phyloP scores from a whole-genome alignment of 257 asterid species.

The Solanum pimpinellifolium region DNA sequence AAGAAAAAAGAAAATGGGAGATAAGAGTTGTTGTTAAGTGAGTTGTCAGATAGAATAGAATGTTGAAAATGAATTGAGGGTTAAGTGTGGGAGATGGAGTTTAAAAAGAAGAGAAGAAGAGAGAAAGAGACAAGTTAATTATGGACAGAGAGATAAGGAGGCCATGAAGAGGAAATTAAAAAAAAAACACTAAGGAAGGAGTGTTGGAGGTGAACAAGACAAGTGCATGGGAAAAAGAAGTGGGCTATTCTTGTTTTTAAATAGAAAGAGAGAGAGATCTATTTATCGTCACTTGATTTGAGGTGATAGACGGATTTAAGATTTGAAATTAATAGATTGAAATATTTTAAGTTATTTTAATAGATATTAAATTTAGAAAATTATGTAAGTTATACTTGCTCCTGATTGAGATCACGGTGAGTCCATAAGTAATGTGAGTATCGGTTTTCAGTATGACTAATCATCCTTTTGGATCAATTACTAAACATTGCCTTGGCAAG shows the following conservation, averaged over 20 bases:
- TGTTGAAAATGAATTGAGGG: background rate
- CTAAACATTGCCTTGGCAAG: too few relatives aligned
- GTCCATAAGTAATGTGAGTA: background rate
- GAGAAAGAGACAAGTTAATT: constrained; percentile 18
- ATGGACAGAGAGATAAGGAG: constrained; percentile 30
- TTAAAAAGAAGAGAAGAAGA: constrained; percentile 11
- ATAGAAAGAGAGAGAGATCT: background rate
- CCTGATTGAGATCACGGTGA: background rate
- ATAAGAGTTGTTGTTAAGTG: background rate
- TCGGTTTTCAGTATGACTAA: background rate
- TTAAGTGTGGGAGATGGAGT: constrained; percentile 2
- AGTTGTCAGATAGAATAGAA: constrained; percentile 1
- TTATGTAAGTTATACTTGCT: background rate
- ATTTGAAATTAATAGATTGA: background rate
- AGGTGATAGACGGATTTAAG: background rate
- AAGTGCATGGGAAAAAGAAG: constrained; percentile 68
- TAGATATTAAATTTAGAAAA: background rate
- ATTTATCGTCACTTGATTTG: too few relatives aligned
- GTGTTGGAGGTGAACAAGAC: constrained; percentile 70
- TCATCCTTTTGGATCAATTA: background rate
- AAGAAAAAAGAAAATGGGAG: background rate
- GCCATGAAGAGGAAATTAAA: constrained; percentile 9
- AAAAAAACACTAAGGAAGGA: constrained; percentile 8
- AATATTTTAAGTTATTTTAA: background rate
- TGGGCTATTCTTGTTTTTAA: constrained; percentile 48